Conservation (phyloP, 768 basidiomycete genomes). For the Boletellus emodensis region DNA sequence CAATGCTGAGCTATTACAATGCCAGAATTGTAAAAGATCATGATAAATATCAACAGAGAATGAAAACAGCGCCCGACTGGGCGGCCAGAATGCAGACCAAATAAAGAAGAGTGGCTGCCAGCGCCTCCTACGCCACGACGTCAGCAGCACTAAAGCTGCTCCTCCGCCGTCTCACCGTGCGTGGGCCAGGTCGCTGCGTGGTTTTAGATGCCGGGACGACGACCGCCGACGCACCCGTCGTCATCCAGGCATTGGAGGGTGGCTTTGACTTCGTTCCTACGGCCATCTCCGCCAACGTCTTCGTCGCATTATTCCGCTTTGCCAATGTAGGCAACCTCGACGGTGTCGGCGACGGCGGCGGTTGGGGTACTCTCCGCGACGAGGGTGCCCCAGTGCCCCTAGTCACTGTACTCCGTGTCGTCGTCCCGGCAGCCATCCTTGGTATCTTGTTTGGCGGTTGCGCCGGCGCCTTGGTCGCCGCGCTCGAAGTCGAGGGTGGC, state of each 20-base stretch:
- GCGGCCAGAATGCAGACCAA: conserved; percentile 3
- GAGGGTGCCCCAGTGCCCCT: conserved; percentile 29
- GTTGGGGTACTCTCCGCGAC: conserved; percentile 36
- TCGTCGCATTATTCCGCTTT: conserved; percentile 46
- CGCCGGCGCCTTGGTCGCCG: conserved; percentile 38
- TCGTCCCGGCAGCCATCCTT: conserved; percentile 53
- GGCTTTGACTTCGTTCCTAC: conserved; percentile 34
- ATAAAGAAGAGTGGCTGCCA: neutral
- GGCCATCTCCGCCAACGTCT: conserved; percentile 50
- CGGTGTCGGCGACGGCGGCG: conserved; percentile 63
- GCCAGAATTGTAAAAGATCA: conserved; percentile 19
- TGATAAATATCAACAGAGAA: conserved; percentile 28
- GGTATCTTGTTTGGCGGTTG: conserved; percentile 66
- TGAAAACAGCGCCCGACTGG: neutral
- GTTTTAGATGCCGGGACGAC: conserved; percentile 68
- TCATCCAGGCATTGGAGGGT: conserved; percentile 70
- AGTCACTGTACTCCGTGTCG: conserved; percentile 45
- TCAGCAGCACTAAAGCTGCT: conserved; percentile 89
- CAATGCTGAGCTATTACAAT: conserved; percentile 29
- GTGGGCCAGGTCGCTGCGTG: conserved; percentile 65
- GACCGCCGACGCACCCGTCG: conserved; percentile 60
- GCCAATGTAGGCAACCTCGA: conserved; percentile 76
- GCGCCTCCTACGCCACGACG: conserved; percentile 76
- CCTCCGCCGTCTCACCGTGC: conserved; percentile 69
- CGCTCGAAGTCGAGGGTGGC: conserved; percentile 38